Conservation (phyloP, 2,329 filamentous ascomycete genomes). For the Geosmithia morbida region DNA sequence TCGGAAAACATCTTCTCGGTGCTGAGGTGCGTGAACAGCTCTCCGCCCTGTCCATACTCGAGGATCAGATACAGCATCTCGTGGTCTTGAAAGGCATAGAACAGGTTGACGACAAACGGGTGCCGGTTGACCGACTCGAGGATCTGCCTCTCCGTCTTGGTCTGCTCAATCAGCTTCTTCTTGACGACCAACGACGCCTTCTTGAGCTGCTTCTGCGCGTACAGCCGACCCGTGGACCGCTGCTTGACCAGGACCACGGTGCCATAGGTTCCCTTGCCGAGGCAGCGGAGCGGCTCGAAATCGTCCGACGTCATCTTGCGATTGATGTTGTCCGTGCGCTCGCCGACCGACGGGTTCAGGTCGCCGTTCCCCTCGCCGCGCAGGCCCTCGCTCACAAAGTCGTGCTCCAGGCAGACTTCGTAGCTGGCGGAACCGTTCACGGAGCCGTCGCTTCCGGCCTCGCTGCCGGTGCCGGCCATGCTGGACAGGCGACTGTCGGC, state of each 20-base stretch:
- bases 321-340: constrained; percentile 37
- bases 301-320: constrained; percentile 87
- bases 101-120: constrained; percentile 95
- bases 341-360: constrained; percentile 24
- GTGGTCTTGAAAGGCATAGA: constrained; percentile 95
- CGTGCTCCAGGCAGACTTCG: constrained; percentile 69
- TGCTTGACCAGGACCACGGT: constrained; percentile 93
- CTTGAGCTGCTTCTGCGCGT: constrained; percentile 96
- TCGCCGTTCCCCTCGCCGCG: constrained; percentile 25
- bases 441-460: constrained; percentile 43
- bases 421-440: constrained; percentile 61
- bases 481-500: constrained; percentile 28
- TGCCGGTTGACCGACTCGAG: constrained; percentile 93
- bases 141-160: constrained; percentile 89
- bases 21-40: constrained; percentile 88
- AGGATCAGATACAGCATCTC: constrained; percentile 96
- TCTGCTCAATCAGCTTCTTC: constrained; percentile 92
- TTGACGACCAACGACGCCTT: constrained; percentile 92
- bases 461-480: constrained; percentile 39
- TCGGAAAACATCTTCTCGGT: constrained; percentile 94
- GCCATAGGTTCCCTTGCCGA: constrained; percentile 92
- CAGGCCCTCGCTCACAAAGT: constrained; percentile 63
- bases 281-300: constrained; percentile 79
- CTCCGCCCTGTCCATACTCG: constrained; percentile 93
- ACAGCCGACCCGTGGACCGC: constrained; percentile 71